A percentile compares a stretch with the other conserved stretches of the same genome.
Conservation (phyloP, 192 early-diverging fungal genomes). For the Backusella tuberculispora region DNA sequence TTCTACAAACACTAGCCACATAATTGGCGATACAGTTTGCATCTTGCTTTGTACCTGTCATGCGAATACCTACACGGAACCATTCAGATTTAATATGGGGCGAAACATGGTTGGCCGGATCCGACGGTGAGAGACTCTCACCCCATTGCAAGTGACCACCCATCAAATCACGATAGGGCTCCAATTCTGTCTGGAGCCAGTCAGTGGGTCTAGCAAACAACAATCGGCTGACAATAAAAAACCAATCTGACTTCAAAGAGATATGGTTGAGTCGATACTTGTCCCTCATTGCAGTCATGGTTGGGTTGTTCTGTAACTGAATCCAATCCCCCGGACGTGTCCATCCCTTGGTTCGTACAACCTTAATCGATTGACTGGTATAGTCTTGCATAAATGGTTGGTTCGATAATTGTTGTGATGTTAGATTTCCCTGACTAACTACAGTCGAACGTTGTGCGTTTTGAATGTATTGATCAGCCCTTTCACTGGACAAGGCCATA, state of each 20-base stretch:
- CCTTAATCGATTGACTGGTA: background rate
- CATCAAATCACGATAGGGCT: slow-evolving; percentile 23
- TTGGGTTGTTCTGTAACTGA: background rate
- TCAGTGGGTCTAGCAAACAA: slow-evolving; percentile 25
- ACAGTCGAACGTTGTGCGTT: no score
- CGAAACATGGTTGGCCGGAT: slow-evolving; percentile 15
- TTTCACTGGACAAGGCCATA: slow-evolving; percentile 22
- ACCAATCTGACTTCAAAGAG: slow-evolving; percentile 31
- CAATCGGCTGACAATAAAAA: slow-evolving; percentile 27
- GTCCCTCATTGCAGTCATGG: slow-evolving; percentile 3
- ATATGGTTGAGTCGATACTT: slow-evolving; percentile 25
- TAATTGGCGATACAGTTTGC: background rate
- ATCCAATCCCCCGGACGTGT: background rate
- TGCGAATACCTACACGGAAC: slow-evolving; percentile 25
- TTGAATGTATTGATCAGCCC: slow-evolving; percentile 20
- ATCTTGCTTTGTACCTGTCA: background rate
- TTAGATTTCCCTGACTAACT: background rate
- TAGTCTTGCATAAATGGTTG: background rate
- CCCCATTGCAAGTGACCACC: slow-evolving; percentile 16
- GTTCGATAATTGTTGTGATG: background rate
- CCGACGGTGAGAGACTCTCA: slow-evolving; percentile 21
- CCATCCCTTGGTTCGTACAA: slow-evolving; percentile 17
- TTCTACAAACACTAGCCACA: background rate
- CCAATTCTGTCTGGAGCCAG: slow-evolving; percentile 26
- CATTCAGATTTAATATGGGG: background rate